Percentiles rank a stretch among this genome's conserved stretches.
Evolutionary conservation across 2,329 filamentous ascomycete genomes (phyloP).

Genomic region (Corniculantispora saksenae): DNA sequence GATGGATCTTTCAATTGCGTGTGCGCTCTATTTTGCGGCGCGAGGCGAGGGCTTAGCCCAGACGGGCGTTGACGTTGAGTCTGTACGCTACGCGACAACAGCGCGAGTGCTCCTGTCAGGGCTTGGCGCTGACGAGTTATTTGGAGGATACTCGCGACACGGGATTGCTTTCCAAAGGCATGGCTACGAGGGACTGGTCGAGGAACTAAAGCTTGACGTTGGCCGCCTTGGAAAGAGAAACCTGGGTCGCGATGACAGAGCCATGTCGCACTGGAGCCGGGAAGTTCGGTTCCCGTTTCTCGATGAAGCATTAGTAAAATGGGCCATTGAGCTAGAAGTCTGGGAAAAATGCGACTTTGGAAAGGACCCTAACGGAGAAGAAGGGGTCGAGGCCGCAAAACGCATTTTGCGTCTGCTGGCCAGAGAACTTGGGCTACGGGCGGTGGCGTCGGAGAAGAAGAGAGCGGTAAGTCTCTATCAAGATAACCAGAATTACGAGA

Average conservation of each 20-base stretch:
- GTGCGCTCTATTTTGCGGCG: constrained; percentile 92
- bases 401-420: constrained; percentile 77
- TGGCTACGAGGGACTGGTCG: constrained; percentile 70
- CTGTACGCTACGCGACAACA: constrained; percentile 60
- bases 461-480: constrained; percentile 63
- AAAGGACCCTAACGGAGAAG: constrained; percentile 37
- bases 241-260: constrained; percentile 87
- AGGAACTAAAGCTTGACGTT: constrained; percentile 85
- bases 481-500: neutral
- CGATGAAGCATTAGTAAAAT: constrained; percentile 82
- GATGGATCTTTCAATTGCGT: constrained; percentile 96
- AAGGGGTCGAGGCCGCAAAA: constrained; percentile 72
- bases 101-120: constrained; percentile 88
- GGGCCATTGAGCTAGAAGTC: constrained; percentile 73
- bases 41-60: constrained; percentile 63
- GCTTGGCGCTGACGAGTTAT: constrained; percentile 92
- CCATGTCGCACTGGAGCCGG: constrained; percentile 84
- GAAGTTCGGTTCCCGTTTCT: constrained; percentile 90
- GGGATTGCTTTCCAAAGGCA: constrained; percentile 69
- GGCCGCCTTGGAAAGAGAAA: constrained; percentile 88
- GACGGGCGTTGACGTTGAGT: constrained; percentile 28
- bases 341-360: constrained; percentile 89
- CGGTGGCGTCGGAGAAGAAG: constrained; percentile 85
- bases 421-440: constrained; percentile 68
- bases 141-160: constrained; percentile 89